Base-by-base conservation (phyloP, 176 grass and related monocot species). In the Aegilops longissima region DNA sequence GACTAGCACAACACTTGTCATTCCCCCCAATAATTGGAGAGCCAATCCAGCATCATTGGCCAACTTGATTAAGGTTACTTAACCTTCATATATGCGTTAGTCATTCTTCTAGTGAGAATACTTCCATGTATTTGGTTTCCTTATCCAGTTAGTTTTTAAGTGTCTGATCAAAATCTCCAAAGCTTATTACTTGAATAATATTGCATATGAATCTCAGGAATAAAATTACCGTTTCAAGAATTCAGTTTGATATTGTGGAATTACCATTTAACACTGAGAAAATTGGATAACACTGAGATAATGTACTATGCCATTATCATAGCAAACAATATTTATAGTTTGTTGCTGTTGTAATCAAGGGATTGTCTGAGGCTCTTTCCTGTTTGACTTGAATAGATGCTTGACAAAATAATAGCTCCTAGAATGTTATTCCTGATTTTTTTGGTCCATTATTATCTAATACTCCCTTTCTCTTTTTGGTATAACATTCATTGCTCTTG, bases 31-130 rank as follows among this genome's bases (percentile, higher is more conserved):
- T 51, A 71, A 95, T 44, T 86, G 92, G 81, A 98, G 92, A 89
- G 74, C 90, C 69, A 92, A 95, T 86, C 93, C 96, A 31, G 6
- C 84, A 71, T 93, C 82, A 40, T 27, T 98, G 70, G 69, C 91
- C 61, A 82, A 82, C 87, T 85, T 95, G 79, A 91, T 98, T 85
- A 89, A 98, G 93, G 96, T 95, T 86, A 85, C 47, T 33, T 72
- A 18, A 5, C 45, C 54, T 83, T 40, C 39, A 67, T 21, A 66
- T 31, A n/a, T 67, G 24, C 9, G 2, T 73, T 59, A 38, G 40
- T 61, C 12, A 66, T 72, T 73, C 1, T 66, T 77, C 13, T 72
- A 73, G 35, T 34, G 20, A 51, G 79, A 73, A 36, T 49, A 49
- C 3, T 35, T 47, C 35, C 33, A 25, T 44, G 42, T 1, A 5